phyloP scores from a whole-genome alignment of 331 rosid species.

The Quercus tomentella region DNA sequence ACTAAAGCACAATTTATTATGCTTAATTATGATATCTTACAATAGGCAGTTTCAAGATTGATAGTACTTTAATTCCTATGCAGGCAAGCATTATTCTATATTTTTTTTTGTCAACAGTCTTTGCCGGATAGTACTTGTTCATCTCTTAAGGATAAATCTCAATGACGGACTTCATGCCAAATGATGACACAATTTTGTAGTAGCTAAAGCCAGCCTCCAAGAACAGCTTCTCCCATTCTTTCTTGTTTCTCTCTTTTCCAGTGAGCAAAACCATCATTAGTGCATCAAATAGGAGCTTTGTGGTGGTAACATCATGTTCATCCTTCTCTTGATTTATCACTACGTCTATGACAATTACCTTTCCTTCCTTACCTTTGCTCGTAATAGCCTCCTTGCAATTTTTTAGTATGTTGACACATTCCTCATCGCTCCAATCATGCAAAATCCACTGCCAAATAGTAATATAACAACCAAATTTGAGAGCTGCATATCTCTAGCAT shows the following conservation, averaged over 20 bases:
- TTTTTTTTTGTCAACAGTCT: no score
- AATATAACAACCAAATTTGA: no score
- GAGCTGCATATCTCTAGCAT: no score
- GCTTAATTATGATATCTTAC: no score
- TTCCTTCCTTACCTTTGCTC: background rate
- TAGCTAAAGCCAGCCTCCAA: conserved; percentile 24
- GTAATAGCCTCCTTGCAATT: conserved; percentile 16
- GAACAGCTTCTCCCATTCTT: conserved; percentile 26
- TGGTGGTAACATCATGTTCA: background rate
- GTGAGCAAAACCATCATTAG: conserved; percentile 13
- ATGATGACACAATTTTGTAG: background rate
- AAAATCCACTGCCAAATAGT: background rate
- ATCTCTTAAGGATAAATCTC: conserved; percentile 28
- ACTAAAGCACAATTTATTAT: no score
- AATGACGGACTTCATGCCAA: conserved; percentile 23
- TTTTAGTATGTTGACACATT: conserved; percentile 23
- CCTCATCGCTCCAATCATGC: conserved; percentile 10
- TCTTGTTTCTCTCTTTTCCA: conserved; percentile 24
- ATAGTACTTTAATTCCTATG: no score
- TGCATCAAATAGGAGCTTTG: conserved; percentile 25
- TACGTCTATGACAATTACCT: conserved; percentile 13
- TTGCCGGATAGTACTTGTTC: no score
- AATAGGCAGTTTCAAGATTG: no score
- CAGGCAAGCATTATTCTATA: no score
- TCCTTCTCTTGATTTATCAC: conserved; percentile 1